Evolutionary conservation across 345 rosid genomes (phyloP).

Genomic region (Tarenaya hassleriana): DNA sequence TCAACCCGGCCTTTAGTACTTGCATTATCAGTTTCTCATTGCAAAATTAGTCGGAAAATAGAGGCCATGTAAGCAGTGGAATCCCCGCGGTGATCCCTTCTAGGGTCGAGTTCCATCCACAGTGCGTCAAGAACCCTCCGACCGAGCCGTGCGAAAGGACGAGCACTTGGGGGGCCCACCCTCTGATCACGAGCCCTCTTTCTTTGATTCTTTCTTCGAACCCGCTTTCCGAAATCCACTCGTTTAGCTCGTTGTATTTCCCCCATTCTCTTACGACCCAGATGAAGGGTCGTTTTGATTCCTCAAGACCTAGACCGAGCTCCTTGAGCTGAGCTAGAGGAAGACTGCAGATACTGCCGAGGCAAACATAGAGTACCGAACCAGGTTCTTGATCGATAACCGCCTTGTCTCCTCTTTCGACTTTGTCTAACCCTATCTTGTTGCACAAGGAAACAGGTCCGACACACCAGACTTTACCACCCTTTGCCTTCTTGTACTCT

Average conservation of each 20-base stretch:
- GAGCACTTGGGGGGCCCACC: slow-evolving; percentile 29
- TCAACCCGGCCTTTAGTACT: slow-evolving; percentile 31
- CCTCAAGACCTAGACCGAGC: slow-evolving; percentile 19
- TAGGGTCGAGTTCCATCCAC: slow-evolving; percentile 28
- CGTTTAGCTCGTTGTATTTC: slow-evolving; percentile 20
- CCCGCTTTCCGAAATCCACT: slow-evolving; percentile 25
- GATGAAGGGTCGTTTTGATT: slow-evolving; percentile 29
- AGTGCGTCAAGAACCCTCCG: slow-evolving; percentile 29
- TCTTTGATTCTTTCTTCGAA: slow-evolving; percentile 26
- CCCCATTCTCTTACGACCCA: slow-evolving; percentile 46
- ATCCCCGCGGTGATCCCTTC: slow-evolving; percentile 23
- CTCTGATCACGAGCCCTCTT: slow-evolving; percentile 23
- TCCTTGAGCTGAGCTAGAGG: slow-evolving; percentile 20
- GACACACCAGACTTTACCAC: slow-evolving; percentile 35
- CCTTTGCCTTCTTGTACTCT: slow-evolving; percentile 22
- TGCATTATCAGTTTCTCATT: slow-evolving; percentile 34
- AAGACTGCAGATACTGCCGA: slow-evolving; percentile 24
- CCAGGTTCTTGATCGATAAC: not conserved
- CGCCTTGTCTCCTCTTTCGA: slow-evolving; percentile 26
- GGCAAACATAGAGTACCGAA: slow-evolving; percentile 12
- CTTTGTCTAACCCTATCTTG: slow-evolving; percentile 25
- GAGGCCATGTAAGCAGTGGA: slow-evolving; percentile 27
- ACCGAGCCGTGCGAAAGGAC: slow-evolving; percentile 24
- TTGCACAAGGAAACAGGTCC: slow-evolving; percentile 43
- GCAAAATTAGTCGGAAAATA: slow-evolving; percentile 25